phyloP scores from a whole-genome alignment of 139 green algal species.

The Coelastrella sp. region DNA sequence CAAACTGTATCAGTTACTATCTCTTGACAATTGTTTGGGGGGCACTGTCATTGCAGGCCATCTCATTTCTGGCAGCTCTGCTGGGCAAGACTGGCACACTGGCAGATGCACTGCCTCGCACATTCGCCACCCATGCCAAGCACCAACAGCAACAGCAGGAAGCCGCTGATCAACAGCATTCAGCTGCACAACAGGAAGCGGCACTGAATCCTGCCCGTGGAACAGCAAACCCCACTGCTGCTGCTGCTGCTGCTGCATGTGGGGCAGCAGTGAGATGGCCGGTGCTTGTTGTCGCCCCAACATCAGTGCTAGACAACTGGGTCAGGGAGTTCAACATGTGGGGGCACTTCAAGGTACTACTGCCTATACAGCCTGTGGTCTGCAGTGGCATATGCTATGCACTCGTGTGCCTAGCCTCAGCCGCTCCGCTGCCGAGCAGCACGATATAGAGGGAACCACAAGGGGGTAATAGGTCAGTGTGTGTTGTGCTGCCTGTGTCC shows the following conservation, averaged over 20 bases:
- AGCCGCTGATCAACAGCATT: neutral
- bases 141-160: constrained; percentile 8
- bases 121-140: neutral
- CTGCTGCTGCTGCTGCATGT: neutral
- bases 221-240: too few species aligned
- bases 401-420: too few species aligned
- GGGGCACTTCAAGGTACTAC: constrained; percentile 46
- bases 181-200: neutral
- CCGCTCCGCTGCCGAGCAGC: too few species aligned
- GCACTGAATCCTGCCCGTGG: too few species aligned
- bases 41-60: constrained; percentile 68
- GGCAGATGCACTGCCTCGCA: neutral
- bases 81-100: constrained; percentile 52
- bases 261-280: constrained; percentile 24
- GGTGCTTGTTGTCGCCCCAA: constrained; percentile 79
- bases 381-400: too few species aligned
- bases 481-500: too few species aligned
- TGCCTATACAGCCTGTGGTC: neutral
- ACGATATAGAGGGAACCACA: too few species aligned
- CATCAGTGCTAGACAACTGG: constrained; percentile 69
- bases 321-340: constrained; percentile 53
- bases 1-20: neutral
- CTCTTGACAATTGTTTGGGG: neutral
- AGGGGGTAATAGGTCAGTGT: too few species aligned
- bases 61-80: constrained; percentile 78